Percentiles rank a stretch among this genome's conserved stretches.
Evolutionary conservation across 2,329 filamentous ascomycete species (phyloP).

Genomic region (Bipolaris zeicola): DNA sequence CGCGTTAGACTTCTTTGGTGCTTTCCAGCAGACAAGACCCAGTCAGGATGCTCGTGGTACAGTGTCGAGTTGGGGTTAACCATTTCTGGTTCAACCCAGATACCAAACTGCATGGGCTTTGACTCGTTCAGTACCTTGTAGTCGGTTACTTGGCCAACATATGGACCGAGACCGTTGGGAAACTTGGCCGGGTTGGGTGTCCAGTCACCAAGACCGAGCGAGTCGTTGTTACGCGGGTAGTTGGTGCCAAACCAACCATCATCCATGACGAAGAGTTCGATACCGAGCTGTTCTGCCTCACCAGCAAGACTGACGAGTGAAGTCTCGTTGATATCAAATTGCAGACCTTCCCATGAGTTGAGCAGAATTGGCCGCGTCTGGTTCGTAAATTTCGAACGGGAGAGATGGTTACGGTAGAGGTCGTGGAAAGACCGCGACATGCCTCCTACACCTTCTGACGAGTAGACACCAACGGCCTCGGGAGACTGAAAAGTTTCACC

Average conservation of each 20-base stretch:
- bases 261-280: slow-evolving; percentile 68
- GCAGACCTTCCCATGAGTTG: slow-evolving; percentile 70
- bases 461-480: slow-evolving; percentile 68
- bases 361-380: slow-evolving; percentile 61
- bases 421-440: slow-evolving; percentile 68
- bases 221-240: slow-evolving; percentile 64
- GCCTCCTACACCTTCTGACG: slow-evolving; percentile 62
- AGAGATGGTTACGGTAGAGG: slow-evolving; percentile 66
- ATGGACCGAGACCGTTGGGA: slow-evolving; percentile 60
- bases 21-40: slow-evolving; percentile 63
- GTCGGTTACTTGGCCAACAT: slow-evolving; percentile 58
- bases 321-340: slow-evolving; percentile 63
- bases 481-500: slow-evolving; percentile 65
- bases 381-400: slow-evolving; percentile 61
- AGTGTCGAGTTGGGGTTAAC: slow-evolving; percentile 66
- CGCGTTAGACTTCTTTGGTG: slow-evolving; percentile 63
- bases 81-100: slow-evolving; percentile 74
- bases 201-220: slow-evolving; percentile 68
- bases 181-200: slow-evolving; percentile 63
- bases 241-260: slow-evolving; percentile 72
- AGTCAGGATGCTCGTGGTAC: slow-evolving; percentile 67
- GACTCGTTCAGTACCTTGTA: slow-evolving; percentile 57
- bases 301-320: slow-evolving; percentile 62
- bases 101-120: slow-evolving; percentile 62
- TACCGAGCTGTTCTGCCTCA: slow-evolving; percentile 63